Conservation (phyloP, 805 yeast genomes). For the Yarrowia sp. region DNA sequence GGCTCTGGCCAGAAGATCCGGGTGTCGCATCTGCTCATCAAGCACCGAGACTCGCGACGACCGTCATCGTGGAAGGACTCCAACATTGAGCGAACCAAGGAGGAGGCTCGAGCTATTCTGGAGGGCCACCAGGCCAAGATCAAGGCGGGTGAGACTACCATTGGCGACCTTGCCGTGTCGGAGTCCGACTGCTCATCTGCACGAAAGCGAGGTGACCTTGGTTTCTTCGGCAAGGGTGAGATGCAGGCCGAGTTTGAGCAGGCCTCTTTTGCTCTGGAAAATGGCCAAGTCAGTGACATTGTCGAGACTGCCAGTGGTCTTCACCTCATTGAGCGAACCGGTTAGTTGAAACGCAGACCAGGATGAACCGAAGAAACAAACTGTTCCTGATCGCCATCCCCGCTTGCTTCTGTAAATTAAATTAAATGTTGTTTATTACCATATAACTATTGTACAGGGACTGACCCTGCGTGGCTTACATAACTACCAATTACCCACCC, state of each 20-base stretch:
- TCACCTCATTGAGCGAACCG: conserved; percentile 84
- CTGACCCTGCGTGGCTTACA: neutral
- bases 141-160: conserved; percentile 58
- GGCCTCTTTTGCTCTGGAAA: conserved; percentile 74
- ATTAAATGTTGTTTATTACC: conserved; percentile 1
- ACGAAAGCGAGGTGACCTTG: conserved; percentile 86
- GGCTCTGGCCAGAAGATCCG: conserved; percentile 56
- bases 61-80: conserved; percentile 89
- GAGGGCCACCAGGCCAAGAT: conserved; percentile 56
- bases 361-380: too few relatives aligned
- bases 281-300: conserved; percentile 78
- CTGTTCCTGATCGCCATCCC: neutral
- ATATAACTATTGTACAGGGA: neutral
- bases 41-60: conserved; percentile 78
- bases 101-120: conserved; percentile 68
- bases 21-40: conserved; percentile 76
- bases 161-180: conserved; percentile 70
- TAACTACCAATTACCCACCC: neutral
- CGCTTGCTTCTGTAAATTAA: neutral
- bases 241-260: conserved; percentile 96
- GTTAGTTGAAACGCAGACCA: conserved; percentile 38
- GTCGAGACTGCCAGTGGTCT: conserved; percentile 90
- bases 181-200: conserved; percentile 90
- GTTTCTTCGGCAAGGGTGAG: conserved; percentile 80
- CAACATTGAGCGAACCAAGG: conserved; percentile 71